Conservation (phyloP, 2,329 filamentous ascomycete species). For the Clarireedia hainanense region DNA sequence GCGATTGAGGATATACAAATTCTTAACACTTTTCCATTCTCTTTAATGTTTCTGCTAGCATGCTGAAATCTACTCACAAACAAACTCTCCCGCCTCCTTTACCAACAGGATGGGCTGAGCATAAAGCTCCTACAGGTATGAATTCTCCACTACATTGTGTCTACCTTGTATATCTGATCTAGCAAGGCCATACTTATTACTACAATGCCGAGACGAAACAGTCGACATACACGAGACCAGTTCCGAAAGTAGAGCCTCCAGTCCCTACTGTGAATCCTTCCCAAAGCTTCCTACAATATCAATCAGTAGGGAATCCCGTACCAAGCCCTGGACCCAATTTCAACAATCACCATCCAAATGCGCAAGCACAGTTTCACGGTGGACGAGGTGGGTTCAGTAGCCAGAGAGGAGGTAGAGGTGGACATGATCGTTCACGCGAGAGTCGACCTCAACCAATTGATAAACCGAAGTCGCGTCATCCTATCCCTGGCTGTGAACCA, state of each 20-base stretch:
- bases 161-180: background rate
- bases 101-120: constrained; percentile 82
- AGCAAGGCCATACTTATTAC: constrained; percentile 65
- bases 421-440: constrained; percentile 40
- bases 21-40: no score
- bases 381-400: constrained; percentile 35
- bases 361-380: constrained; percentile 20
- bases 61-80: constrained; percentile 74
- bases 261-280: constrained; percentile 26
- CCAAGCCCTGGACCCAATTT: constrained; percentile 29
- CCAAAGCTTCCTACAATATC: constrained; percentile 37
- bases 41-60: constrained; percentile 29
- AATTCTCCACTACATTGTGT: background rate
- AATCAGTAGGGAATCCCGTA: constrained; percentile 33
- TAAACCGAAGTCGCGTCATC: constrained; percentile 69
- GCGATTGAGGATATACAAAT: background rate
- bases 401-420: constrained; percentile 42
- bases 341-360: constrained; percentile 19
- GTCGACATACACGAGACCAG: constrained; percentile 81
- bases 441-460: constrained; percentile 60
- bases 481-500: constrained; percentile 73
- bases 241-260: constrained; percentile 26
- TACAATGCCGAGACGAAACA: constrained; percentile 76
- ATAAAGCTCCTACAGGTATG: constrained; percentile 66
- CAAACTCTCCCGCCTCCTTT: constrained; percentile 50